These are phyloP conservation scores for Ascochyta rabiei DNA, from an alignment of 2,329 filamentous ascomycete species.

Conservation along the genomic window DNA sequence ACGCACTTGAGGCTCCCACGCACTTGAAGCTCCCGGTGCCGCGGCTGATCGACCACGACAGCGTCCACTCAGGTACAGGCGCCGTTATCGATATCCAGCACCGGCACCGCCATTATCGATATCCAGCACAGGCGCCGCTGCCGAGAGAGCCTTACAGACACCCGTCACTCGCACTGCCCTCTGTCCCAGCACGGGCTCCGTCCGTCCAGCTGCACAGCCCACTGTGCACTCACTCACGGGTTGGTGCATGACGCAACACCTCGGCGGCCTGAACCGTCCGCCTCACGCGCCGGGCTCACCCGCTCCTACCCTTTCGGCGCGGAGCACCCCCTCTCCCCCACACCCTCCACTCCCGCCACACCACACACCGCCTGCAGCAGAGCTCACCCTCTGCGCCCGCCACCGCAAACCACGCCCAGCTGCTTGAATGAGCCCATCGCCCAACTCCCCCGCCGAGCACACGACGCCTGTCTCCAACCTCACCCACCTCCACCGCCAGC, in stretches of 20 bases:
- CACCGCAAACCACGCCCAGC: slow-evolving; percentile 17
- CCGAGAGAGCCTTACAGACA: background rate
- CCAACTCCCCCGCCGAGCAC: slow-evolving; percentile 35
- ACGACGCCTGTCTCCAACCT: slow-evolving; percentile 43
- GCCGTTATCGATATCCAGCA: slow-evolving; percentile 4
- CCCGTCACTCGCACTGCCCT: slow-evolving; percentile 5
- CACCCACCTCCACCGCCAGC: slow-evolving; percentile 44
- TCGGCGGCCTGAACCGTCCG: slow-evolving; percentile 24
- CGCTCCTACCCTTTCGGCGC: slow-evolving; percentile 4
- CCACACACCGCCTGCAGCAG: slow-evolving; percentile 15
- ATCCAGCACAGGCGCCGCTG: no score
- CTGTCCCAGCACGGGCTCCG: slow-evolving; percentile 27
- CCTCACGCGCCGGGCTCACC: slow-evolving; percentile 25
- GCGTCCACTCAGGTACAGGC: slow-evolving; percentile 18
- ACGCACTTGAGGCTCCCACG: slow-evolving; percentile 22
- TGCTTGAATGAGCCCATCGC: slow-evolving; percentile 50
- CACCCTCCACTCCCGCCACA: no score
- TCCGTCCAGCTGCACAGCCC: slow-evolving; percentile 16
- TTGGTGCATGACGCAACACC: slow-evolving; percentile 35
- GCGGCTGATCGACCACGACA: no score
- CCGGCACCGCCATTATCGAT: background rate
- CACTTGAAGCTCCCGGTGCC: slow-evolving; percentile 4
- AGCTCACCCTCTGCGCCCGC: slow-evolving; percentile 15
- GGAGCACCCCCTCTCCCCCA: slow-evolving; percentile 5
- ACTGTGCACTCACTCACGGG: slow-evolving; percentile 11